Percentiles rank a stretch among this genome's conserved stretches.
These are phyloP conservation scores for Aspergillaceae sp. DNA, from an alignment of 2,329 filamentous ascomycete genomes.

Conservation along the genomic window DNA sequence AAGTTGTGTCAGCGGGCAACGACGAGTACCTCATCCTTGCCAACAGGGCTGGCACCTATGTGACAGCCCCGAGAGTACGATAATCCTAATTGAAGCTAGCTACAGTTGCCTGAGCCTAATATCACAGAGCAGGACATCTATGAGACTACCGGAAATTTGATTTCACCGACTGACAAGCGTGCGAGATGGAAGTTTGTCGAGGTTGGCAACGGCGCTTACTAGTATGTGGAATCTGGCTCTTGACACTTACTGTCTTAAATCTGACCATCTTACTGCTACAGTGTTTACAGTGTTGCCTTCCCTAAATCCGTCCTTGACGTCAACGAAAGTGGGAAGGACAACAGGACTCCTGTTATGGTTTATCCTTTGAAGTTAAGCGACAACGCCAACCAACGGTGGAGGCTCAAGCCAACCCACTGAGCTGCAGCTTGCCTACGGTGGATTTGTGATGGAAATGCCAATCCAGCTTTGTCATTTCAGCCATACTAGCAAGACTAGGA, in stretches of 20 bases:
- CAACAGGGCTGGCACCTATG: not conserved
- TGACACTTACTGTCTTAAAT: not conserved
- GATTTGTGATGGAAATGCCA: not conserved
- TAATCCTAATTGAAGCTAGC: not conserved
- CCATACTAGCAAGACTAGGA: not conserved
- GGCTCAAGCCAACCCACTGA: not conserved
- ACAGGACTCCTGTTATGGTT: not conserved
- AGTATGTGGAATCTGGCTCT: not conserved
- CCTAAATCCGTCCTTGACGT: not conserved
- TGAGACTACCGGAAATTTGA: not conserved
- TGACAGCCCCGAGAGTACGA: not conserved
- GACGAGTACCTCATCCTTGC: not conserved
- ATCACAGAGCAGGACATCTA: not conserved
- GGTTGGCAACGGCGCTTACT: not conserved
- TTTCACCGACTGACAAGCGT: not conserved
- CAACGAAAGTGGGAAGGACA: not conserved
- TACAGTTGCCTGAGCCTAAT: not conserved
- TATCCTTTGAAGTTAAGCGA: not conserved
- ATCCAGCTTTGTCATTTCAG: not conserved
- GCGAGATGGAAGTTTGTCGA: not conserved
- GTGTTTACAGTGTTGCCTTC: not conserved
- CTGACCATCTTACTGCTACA: not conserved
- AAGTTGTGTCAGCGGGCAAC: not conserved
- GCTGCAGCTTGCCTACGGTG: not conserved
- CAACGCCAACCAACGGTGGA: not conserved